Base-by-base conservation (phyloP, 257 asterid species). In the Nemophila menziesii region DNA sequence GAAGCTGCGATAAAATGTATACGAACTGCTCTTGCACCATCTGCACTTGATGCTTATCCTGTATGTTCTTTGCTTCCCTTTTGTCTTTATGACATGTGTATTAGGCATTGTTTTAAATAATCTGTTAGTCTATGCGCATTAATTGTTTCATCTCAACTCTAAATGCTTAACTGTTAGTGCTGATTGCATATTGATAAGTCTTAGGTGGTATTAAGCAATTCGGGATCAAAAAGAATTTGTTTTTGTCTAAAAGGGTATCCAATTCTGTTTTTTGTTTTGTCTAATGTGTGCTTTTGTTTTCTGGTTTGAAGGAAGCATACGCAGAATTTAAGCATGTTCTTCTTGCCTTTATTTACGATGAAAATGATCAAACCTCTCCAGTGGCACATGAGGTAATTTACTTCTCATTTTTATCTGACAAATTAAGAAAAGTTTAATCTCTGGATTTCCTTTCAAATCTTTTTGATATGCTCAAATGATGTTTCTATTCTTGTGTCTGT, bases 1-100 rank as follows among this genome's bases (percentile, higher is more conserved):
- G 82, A 76, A 52, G 78, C 78, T 22, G 98, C 96, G 1, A 78
- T 90, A 26, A 54, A 74, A 48, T 90, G 92, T 45, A 70, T 73
- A 48, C 74, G 94, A 18, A 67, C 65, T 38, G 77, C 90, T 36
- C 92, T 90, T 29, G 96, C 96, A 12, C 94, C 99, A 12, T 82
- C 94, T 65, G 99, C 99, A 4, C 71, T 90, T 14, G 86, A 77
- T 75, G 99, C 96, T 42, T 90, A 90, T 56, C 99, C 96, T 68
- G 99, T 90, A 63, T 12, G 52, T 37, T 55, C 40, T 27, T 13
- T 3, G 57, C 14, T 2, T 52, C 5, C 56, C 34, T 26, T n/a
- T 29, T 29, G 36, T 29, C 12, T 29, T 29, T 29, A 2, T 29
- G 36, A 10, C 36, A 29, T 29, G 36, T 29, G 36, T 7, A 2